Evolutionary conservation across 2,329 filamentous ascomycete species (phyloP).

Genomic region (Fusarium buxicola): DNA sequence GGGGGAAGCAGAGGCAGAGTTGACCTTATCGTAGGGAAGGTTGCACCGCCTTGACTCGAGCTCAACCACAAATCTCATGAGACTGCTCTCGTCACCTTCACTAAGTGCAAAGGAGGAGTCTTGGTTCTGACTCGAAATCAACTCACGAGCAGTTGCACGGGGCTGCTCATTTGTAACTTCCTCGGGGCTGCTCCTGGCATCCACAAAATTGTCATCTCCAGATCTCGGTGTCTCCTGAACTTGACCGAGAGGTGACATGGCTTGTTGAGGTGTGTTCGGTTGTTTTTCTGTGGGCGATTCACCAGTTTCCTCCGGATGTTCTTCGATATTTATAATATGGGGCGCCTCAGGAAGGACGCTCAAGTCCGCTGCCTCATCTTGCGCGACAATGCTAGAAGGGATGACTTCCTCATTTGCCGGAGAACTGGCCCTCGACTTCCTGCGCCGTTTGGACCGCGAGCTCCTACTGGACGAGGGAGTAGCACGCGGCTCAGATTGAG

Average conservation of each 20-base stretch:
- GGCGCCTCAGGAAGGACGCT: conserved; percentile 10
- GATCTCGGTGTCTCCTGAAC: conserved; percentile 55
- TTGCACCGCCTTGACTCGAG: conserved; percentile 57
- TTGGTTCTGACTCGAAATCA: conserved; percentile 26
- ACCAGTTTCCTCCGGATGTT: conserved; percentile 3
- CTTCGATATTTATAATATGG: conserved; percentile 6
- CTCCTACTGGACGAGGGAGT: conserved; percentile 12
- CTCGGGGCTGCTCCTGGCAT: conserved; percentile 60
- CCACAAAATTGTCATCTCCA: conserved; percentile 61
- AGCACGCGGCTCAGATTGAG: conserved; percentile 20
- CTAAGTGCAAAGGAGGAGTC: conserved; percentile 56
- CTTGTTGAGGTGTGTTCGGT: conserved; percentile 27
- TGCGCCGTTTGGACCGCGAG: conserved; percentile 26
- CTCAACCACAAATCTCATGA: conserved; percentile 62
- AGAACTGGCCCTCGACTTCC: conserved; percentile 31
- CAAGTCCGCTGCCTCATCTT: conserved; percentile 17
- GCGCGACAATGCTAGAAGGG: conserved; percentile 48
- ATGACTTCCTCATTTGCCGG: conserved; percentile 40
- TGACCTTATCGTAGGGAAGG: conserved; percentile 34
- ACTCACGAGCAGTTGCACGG: conserved; percentile 6
- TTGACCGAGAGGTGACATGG: conserved; percentile 33
- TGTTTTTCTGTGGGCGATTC: conserved; percentile 14
- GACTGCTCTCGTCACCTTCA: conserved; percentile 60
- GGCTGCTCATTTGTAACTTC: conserved; percentile 28
- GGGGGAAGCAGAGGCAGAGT: conserved; percentile 29